These are phyloP conservation scores for Lasiodiplodia theobromae DNA, from an alignment of 2,329 filamentous ascomycete species.

Conservation along the genomic window DNA sequence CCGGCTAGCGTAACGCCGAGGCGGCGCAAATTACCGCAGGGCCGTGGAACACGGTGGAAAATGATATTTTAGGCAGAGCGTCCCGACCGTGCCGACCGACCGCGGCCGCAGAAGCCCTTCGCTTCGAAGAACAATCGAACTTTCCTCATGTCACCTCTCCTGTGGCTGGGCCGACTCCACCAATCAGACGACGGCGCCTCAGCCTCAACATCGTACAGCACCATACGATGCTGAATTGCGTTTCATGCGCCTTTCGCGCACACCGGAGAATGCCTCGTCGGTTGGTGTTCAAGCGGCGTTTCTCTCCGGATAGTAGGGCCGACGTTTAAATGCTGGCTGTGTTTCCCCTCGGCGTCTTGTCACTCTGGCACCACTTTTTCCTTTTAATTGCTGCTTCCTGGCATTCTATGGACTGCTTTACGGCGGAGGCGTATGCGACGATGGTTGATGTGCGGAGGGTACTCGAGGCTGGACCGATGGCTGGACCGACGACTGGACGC, in stretches of 20 bases:
- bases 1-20: background rate
- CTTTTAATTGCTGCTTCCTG: too few species aligned
- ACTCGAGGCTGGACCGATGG: too few species aligned
- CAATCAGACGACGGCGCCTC: background rate
- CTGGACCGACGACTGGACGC: too few species aligned
- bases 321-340: background rate
- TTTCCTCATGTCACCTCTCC: background rate
- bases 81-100: slow-evolving; percentile 12
- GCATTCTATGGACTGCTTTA: too few species aligned
- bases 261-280: too few species aligned
- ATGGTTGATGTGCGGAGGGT: too few species aligned
- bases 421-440: too few species aligned
- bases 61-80: slow-evolving; percentile 11
- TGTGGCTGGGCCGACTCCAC: slow-evolving; percentile 1
- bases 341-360: background rate
- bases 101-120: background rate
- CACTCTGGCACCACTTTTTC: background rate
- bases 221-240: background rate
- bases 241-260: background rate
- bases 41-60: background rate
- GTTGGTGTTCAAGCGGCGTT: background rate
- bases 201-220: background rate
- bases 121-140: background rate
- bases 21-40: slow-evolving; percentile 20
- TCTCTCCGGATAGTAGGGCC: background rate